phyloP scores from a whole-genome alignment of 352 stramenopile species.

The Phytophthora vignae region DNA sequence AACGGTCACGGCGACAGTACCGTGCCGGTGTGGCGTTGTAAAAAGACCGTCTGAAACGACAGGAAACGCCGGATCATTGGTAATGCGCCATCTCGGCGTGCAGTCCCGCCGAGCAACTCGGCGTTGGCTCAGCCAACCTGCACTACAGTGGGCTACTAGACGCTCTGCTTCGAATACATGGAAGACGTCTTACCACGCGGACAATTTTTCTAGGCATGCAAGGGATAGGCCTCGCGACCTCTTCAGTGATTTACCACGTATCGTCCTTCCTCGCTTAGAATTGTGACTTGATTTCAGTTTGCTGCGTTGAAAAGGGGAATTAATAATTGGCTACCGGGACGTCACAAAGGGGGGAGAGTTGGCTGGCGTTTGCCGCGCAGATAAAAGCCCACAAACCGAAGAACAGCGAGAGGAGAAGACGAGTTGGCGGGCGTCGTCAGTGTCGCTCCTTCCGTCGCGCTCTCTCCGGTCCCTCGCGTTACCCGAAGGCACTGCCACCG shows the following conservation, averaged over 20 bases:
- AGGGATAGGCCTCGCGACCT: constrained; percentile 16
- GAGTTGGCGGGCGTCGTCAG: constrained; percentile 3
- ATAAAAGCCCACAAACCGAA: constrained; percentile 47
- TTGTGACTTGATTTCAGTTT: constrained; percentile 23
- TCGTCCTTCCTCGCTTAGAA: constrained; percentile 2
- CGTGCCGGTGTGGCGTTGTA: constrained; percentile 22
- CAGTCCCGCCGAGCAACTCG: background rate
- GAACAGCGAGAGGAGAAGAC: constrained; percentile 46
- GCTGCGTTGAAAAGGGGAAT: constrained; percentile 17
- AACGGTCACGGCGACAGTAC: constrained; percentile 15
- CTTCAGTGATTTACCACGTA: constrained; percentile 6
- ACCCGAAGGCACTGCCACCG: constrained; percentile 3
- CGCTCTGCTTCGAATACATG: background rate
- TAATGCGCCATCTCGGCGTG: constrained; percentile 2
- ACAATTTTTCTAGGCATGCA: constrained; percentile 5
- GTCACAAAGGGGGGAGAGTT: constrained; percentile 18
- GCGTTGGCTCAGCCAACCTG: background rate
- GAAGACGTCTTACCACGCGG: background rate
- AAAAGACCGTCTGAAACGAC: constrained; percentile 8
- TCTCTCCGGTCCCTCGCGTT: constrained; percentile 23
- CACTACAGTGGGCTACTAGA: background rate
- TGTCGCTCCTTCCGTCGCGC: constrained; percentile 21
- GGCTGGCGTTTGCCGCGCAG: constrained; percentile 23
- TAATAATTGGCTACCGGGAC: constrained; percentile 12
- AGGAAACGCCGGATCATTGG: constrained; percentile 6